phyloP scores from a whole-genome alignment of 768 basidiomycete genomes.

The Calocybe gangraenosa region DNA sequence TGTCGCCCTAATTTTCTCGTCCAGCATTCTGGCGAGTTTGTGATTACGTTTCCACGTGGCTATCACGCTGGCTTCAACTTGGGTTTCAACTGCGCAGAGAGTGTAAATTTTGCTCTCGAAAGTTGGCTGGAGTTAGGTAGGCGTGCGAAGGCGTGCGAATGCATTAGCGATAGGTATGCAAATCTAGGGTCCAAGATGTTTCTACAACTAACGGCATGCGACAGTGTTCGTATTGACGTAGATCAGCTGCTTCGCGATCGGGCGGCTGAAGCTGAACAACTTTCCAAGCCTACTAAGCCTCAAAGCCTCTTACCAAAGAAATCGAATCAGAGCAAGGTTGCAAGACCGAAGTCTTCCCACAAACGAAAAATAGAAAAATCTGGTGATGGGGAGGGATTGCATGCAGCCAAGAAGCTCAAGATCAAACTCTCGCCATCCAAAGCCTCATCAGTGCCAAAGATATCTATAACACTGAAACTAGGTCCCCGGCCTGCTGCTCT shows the following conservation, averaged over 20 bases:
- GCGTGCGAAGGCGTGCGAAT: constrained; percentile 71
- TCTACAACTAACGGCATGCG: neutral
- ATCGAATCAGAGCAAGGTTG: constrained; percentile 15
- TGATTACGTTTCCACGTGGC: constrained; percentile 91
- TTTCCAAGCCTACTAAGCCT: constrained; percentile 4
- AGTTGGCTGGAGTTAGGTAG: constrained; percentile 91
- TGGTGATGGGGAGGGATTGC: constrained; percentile 29
- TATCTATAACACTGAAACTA: constrained; percentile 63
- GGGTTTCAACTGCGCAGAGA: constrained; percentile 95
- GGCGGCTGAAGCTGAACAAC: constrained; percentile 38
- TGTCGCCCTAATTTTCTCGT: constrained; percentile 84
- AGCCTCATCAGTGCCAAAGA: constrained; percentile 26
- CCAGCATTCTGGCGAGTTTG: constrained; percentile 93
- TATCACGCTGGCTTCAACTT: constrained; percentile 98
- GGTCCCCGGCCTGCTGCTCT: constrained; percentile 56
- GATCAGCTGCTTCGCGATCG: constrained; percentile 76
- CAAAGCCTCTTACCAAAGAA: constrained; percentile 11
- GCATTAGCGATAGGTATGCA: constrained; percentile 66
- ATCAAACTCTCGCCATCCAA: constrained; percentile 30
- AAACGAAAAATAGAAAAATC: constrained; percentile 42
- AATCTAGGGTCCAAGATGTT: neutral
- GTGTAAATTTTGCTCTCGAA: constrained; percentile 94
- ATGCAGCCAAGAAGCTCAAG: constrained; percentile 49
- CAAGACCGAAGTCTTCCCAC: constrained; percentile 36
- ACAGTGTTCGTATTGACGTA: constrained; percentile 90